Percentiles rank a stretch among this genome's conserved stretches.
phyloP scores from a whole-genome alignment of 23 red algal genomes.

The Cyanidium caldarium region DNA sequence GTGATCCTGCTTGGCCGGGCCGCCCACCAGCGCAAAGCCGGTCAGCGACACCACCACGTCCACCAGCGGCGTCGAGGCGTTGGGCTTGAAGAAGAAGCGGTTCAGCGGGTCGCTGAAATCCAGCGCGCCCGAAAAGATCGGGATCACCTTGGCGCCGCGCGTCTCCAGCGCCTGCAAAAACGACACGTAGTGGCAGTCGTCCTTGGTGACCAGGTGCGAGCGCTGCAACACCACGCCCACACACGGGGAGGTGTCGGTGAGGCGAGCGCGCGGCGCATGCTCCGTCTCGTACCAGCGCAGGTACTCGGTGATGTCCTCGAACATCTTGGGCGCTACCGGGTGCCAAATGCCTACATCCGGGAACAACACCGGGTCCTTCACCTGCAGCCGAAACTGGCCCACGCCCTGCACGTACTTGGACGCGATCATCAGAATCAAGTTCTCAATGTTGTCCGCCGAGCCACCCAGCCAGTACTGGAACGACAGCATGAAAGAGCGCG shows the following conservation, averaged over 20 bases:
- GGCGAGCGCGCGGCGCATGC: conserved; percentile 40
- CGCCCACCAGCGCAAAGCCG: conserved; percentile 95
- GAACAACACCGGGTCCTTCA: conserved; percentile 63
- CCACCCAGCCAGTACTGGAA: conserved; percentile 99
- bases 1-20: conserved; percentile 91
- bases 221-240: conserved; percentile 77
- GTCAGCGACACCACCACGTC: conserved; percentile 87
- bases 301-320: conserved; percentile 81
- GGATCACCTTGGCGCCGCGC: conserved; percentile 68
- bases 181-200: conserved; percentile 99
- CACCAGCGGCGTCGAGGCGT: conserved; percentile 40
- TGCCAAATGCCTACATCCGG: conserved; percentile 99
- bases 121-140: conserved; percentile 84
- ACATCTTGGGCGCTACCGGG: conserved; percentile 84
- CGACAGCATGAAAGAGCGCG: conserved; percentile 84
- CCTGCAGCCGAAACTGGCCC: background rate
- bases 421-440: conserved; percentile 96
- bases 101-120: conserved; percentile 86
- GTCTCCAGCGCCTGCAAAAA: conserved; percentile 81
- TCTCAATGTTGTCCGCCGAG: conserved; percentile 74
- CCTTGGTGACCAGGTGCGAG: conserved; percentile 88
- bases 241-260: conserved; percentile 30
- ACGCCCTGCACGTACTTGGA: conserved; percentile 65
- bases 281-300: conserved; percentile 68
- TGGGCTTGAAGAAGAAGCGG: conserved; percentile 72